A percentile compares a stretch with the other conserved stretches of the same genome.
Evolutionary conservation across 805 yeast genomes (phyloP).

Genomic region (Candida vartiovaarae): DNA sequence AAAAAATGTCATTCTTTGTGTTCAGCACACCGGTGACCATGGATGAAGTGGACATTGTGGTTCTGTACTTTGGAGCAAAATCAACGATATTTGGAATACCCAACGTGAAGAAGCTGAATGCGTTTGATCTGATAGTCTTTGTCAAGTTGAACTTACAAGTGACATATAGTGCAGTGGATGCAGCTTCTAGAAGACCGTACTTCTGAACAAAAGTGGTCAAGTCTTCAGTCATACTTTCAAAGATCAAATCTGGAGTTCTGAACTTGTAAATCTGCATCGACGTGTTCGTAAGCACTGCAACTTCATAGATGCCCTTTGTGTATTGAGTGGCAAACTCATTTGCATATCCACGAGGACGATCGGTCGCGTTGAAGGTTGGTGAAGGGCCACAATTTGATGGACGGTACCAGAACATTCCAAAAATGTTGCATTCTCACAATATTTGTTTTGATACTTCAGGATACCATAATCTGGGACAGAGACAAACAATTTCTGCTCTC

Average conservation of each 20-base stretch:
- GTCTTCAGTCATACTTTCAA: slow-evolving; percentile 64
- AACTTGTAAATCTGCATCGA: slow-evolving; percentile 73
- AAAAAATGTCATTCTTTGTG: slow-evolving; percentile 21
- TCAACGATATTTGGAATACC: slow-evolving; percentile 37
- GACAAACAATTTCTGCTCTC: slow-evolving; percentile 51
- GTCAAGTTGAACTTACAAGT: slow-evolving; percentile 70
- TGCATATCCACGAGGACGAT: slow-evolving; percentile 74
- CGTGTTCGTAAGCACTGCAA: slow-evolving; percentile 76
- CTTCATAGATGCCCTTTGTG: slow-evolving; percentile 52
- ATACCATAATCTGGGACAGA: slow-evolving; percentile 83
- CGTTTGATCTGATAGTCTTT: slow-evolving; percentile 37
- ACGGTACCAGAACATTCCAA: slow-evolving; percentile 54
- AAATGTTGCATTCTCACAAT: slow-evolving; percentile 77
- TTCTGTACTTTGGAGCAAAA: slow-evolving; percentile 33
- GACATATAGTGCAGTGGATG: slow-evolving; percentile 79
- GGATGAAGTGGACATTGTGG: slow-evolving; percentile 6
- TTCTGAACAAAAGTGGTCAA: slow-evolving; percentile 64
- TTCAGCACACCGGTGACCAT: slow-evolving; percentile 15
- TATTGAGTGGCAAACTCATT: slow-evolving; percentile 87
- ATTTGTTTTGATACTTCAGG: slow-evolving; percentile 61
- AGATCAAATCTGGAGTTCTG: slow-evolving; percentile 72
- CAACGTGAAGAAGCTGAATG: slow-evolving; percentile 35
- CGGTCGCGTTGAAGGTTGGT: slow-evolving; percentile 62
- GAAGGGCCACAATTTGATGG: slow-evolving; percentile 71
- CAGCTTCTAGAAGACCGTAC: slow-evolving; percentile 85